Evolutionary conservation across 2,329 filamentous ascomycete species (phyloP).

Genomic region (Dactylellina cionopaga): DNA sequence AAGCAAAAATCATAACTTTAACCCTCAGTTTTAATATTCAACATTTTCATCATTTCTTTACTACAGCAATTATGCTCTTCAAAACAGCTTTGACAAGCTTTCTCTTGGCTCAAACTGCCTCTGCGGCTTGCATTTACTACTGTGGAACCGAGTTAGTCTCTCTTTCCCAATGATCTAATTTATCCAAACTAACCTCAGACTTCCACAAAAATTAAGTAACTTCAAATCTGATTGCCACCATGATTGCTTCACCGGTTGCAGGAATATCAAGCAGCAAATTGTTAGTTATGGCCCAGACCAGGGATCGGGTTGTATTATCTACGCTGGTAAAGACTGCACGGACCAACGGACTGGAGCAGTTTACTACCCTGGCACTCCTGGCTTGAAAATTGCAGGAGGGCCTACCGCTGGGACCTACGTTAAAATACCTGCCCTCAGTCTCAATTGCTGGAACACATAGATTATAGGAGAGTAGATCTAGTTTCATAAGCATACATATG

Average conservation of each 20-base stretch:
- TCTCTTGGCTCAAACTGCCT: background rate
- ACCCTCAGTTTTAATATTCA: too few species aligned
- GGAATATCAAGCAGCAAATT: background rate
- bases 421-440: background rate
- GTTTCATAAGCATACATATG: too few species aligned
- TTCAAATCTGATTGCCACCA: background rate
- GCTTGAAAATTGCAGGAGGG: background rate
- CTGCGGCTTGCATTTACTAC: constrained; percentile 10
- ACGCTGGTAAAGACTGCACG: background rate
- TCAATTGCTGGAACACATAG: background rate
- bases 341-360: background rate
- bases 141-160: background rate
- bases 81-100: background rate
- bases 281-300: background rate
- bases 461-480: too few species aligned
- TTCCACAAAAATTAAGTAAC: too few species aligned
- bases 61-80: background rate
- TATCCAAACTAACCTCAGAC: too few species aligned
- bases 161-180: too few species aligned
- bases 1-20: too few species aligned
- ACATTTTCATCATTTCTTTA: too few species aligned
- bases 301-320: background rate
- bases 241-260: background rate
- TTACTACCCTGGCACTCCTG: background rate
- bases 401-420: background rate